phyloP scores from a whole-genome alignment of 495 filamentous ascomycete species.

The Acidiella bohemica region DNA sequence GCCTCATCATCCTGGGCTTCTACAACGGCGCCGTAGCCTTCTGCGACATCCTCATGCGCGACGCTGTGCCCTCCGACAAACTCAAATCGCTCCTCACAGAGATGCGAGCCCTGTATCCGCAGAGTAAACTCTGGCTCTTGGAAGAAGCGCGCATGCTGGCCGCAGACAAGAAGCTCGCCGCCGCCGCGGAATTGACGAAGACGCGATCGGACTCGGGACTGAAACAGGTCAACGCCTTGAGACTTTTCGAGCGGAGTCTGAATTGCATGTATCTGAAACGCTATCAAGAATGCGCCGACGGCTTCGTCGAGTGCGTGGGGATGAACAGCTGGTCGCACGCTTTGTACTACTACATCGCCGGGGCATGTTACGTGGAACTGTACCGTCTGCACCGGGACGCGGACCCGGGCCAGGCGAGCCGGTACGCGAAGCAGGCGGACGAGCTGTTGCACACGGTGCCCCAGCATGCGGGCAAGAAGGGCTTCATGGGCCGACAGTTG shows the following conservation, averaged over 20 bases:
- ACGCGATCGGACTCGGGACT: constrained; percentile 52
- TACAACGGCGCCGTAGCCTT: constrained; percentile 78
- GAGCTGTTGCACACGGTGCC: constrained; percentile 60
- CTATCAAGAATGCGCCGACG: constrained; percentile 54
- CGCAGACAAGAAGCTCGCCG: constrained; percentile 51
- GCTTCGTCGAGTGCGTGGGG: constrained; percentile 53
- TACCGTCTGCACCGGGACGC: constrained; percentile 50
- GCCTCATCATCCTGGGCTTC: constrained; percentile 64
- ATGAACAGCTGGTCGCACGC: constrained; percentile 86
- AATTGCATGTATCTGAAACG: constrained; percentile 64
- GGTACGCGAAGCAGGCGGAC: constrained; percentile 51
- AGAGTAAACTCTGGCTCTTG: constrained; percentile 73
- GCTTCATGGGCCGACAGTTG: constrained; percentile 75
- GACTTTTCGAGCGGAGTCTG: constrained; percentile 73
- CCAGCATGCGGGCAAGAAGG: constrained; percentile 66
- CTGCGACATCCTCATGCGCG: constrained; percentile 69
- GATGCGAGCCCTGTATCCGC: constrained; percentile 68
- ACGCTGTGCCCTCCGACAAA: constrained; percentile 59
- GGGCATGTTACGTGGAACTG: constrained; percentile 57
- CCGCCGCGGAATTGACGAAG: constrained; percentile 50
- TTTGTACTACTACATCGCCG: constrained; percentile 84
- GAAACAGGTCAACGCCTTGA: constrained; percentile 69
- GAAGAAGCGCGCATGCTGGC: constrained; percentile 77
- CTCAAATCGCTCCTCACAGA: constrained; percentile 53
- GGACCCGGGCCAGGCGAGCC: constrained; percentile 37